Base-by-base conservation (phyloP, 2,329 filamentous ascomycete genomes). In the Calonectria fujianensis region DNA sequence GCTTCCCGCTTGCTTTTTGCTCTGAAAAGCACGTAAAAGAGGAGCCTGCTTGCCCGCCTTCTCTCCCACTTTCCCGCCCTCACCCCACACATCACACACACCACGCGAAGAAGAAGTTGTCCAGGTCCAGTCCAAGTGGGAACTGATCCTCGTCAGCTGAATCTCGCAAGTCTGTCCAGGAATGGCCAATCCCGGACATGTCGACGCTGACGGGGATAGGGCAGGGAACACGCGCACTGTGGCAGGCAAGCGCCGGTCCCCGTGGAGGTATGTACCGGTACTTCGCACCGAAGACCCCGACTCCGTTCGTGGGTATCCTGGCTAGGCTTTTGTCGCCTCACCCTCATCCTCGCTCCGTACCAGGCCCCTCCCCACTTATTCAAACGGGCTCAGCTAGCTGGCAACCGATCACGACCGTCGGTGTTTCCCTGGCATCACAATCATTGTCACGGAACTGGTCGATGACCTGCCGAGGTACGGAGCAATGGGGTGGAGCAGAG, bases 191-290 rank as follows among this genome's bases (percentile, higher is more conserved):
- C 66, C 59, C 70, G 69, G 48, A 52, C 68, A 71, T 68, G 74
- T 76, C 65, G 59, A 67, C 72, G 63, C 73, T 71, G 75, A 66
- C 68, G 67, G 71, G 63, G 48, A 68, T 61, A 52, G 69, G 71
- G 65, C 51, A 70, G 72, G 73, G 73, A 78, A 71, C 69, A 73
- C 61, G 67, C 79, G 76, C 76, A 80, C 77, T 80, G 79, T 79
- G 74, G 52, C 74, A 79, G 73, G 74, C 72, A 72, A 75, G 65
- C 41, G 37, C 57, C 59, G 31, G 35, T 35, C 48, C 24, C 37
- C 29, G 59, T 37, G 27, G 61, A 59, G 52, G 50, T 20, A 78
- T 72, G 78, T 80, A 80, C 76, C 73, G 73, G 74, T 80, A 80
- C 78, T 75, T 77, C 69, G 73, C 63, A 41, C 65, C 69, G 77